Base-by-base conservation (phyloP, 352 stramenopile species). In the Peronospora destructor region DNA sequence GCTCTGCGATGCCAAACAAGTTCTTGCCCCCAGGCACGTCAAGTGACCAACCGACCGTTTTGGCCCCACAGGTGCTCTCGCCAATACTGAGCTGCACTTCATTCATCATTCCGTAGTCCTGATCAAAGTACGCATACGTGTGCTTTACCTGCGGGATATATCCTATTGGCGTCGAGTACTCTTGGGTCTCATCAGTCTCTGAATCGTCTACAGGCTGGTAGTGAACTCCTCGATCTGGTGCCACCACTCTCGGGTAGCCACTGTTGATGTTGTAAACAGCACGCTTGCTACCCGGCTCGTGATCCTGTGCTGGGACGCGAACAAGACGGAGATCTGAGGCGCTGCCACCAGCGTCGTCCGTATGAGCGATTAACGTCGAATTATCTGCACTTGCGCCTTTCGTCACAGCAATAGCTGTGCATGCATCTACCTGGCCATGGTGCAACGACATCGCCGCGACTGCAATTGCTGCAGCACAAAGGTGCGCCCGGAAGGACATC, bases 81-180 rank as follows among this genome's bases (percentile, higher is more conserved):
- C 78, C 89, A 40, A 98, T 97, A 43, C 73, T 95, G 35, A 98
- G 70, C 66, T 96, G 80, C 48, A 87, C 65, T 49, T 98, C 94
- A 66, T 98, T 98, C 66, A 97, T 95, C 64, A 97, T 90, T 29
- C 84, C 91, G 56, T 98, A 94, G 61, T 91, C 83, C 41, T 96
- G 91, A 56, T 98, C 92, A 42, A 95, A 89, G 65, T 97, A 97
- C 9, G 76, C 90, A 64, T 86, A 97, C 19, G 94, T 98, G 60
- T 94, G 78, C 13, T 61, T 36, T 1, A 97, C 82, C 60, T 98
- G 79, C n/a, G 85, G 78, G 37, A 97, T 91, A 47, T 72, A 87
- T 2, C 86, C 86, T 41, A 97, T 53, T 3, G 89, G 80, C 35
- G 50, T 64, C 28, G 50, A 64, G 13, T 81, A 64, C 8, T 59